These are phyloP conservation scores for Pseudogymnoascus sp. DNA, from an alignment of 2,329 filamentous ascomycete species.

Conservation along the genomic window DNA sequence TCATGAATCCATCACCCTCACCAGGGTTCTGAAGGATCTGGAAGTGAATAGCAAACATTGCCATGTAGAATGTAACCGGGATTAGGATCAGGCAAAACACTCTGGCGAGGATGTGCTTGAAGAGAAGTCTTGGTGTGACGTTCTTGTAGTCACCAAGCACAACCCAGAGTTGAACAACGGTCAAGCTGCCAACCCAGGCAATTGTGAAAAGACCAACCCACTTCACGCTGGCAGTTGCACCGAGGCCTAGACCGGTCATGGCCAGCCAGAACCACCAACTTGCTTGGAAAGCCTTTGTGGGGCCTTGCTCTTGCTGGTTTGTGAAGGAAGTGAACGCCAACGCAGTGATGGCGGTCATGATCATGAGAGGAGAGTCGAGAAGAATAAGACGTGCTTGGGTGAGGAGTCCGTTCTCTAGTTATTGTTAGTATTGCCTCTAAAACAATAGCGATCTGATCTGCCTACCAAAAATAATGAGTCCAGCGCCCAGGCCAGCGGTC, in stretches of 20 bases:
- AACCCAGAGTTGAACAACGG: constrained; percentile 87
- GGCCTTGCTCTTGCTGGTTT: constrained; percentile 93
- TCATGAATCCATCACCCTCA: constrained; percentile 98
- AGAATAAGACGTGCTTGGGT: constrained; percentile 94
- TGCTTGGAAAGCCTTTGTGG: constrained; percentile 74
- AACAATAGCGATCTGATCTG: constrained; percentile 11
- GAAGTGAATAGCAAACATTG: constrained; percentile 97
- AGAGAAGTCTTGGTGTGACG: constrained; percentile 74
- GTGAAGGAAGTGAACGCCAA: constrained; percentile 88
- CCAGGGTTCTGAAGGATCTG: constrained; percentile 86
- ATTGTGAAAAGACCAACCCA: constrained; percentile 99
- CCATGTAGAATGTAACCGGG: constrained; percentile 83
- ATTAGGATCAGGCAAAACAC: constrained; percentile 87
- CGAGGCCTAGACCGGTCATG: constrained; percentile 77
- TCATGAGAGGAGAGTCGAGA: constrained; percentile 88
- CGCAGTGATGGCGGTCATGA: constrained; percentile 85
- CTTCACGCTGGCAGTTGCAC: constrained; percentile 90
- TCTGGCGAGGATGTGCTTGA: constrained; percentile 90
- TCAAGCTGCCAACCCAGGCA: constrained; percentile 91
- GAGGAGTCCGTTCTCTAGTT: constrained; percentile 80
- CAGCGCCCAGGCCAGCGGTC: constrained; percentile 74
- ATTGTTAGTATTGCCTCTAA: constrained; percentile 16
- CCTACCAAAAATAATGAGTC: constrained; percentile 82
- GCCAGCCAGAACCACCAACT: constrained; percentile 98
- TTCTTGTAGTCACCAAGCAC: constrained; percentile 81